These are phyloP conservation scores for Didymella arachidicola DNA, from an alignment of 2,329 filamentous ascomycete genomes.

Conservation along the genomic window DNA sequence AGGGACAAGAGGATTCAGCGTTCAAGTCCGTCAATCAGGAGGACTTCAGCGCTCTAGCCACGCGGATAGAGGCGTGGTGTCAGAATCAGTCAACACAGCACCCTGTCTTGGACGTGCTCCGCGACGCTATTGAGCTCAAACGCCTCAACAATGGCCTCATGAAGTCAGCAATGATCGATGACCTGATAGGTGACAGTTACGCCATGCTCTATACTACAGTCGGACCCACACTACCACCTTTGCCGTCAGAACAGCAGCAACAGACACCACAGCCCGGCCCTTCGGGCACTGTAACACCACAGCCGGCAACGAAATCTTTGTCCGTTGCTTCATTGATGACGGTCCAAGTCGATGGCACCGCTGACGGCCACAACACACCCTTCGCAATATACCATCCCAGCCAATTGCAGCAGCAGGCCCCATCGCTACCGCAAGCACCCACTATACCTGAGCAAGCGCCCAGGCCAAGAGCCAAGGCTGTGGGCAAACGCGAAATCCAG, in stretches of 20 bases:
- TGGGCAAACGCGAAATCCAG: slow-evolving; percentile 66
- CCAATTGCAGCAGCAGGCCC: slow-evolving; percentile 32
- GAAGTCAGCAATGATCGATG: slow-evolving; percentile 85
- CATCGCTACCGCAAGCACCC: slow-evolving; percentile 23
- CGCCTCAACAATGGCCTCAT: slow-evolving; percentile 86
- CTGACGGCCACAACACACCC: slow-evolving; percentile 28
- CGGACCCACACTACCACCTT: slow-evolving; percentile 63
- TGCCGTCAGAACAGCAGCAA: slow-evolving; percentile 54
- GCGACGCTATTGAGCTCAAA: slow-evolving; percentile 73
- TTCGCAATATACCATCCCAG: slow-evolving; percentile 39
- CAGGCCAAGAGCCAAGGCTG: slow-evolving; percentile 61
- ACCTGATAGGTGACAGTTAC: slow-evolving; percentile 92
- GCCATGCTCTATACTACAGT: slow-evolving; percentile 76
- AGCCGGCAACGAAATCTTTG: slow-evolving; percentile 30
- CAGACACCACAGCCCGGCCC: slow-evolving; percentile 23
- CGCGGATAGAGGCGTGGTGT: slow-evolving; percentile 67
- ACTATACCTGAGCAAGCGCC: slow-evolving; percentile 32
- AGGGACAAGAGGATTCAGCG: slow-evolving; percentile 69
- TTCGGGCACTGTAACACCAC: slow-evolving; percentile 5
- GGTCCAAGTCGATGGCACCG: slow-evolving; percentile 42
- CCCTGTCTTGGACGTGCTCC: slow-evolving; percentile 66
- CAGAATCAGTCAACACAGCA: slow-evolving; percentile 58
- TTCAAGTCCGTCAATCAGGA: slow-evolving; percentile 71
- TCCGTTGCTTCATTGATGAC: slow-evolving; percentile 45
- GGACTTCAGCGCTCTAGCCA: slow-evolving; percentile 68